Percentiles rank a stretch among this genome's conserved stretches.
Conservation (phyloP, 805 yeast species). For the Wilhelminamyces savonicus region DNA sequence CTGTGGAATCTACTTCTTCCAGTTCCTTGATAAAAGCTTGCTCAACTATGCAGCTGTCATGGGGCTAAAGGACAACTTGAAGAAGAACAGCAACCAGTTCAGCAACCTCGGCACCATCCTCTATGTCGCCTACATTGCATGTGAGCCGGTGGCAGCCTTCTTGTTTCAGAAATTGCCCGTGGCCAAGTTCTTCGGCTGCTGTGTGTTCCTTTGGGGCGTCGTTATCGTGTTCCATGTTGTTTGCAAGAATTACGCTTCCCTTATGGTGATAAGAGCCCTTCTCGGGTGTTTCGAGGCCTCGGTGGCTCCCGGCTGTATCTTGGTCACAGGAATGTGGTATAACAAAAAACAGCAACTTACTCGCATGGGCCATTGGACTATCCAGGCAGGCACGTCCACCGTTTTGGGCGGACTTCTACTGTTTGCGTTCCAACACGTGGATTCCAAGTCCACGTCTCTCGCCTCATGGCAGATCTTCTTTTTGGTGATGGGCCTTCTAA, state of each 20-base stretch:
- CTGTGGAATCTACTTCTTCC: slow-evolving; percentile 49
- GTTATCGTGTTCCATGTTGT: slow-evolving; percentile 25
- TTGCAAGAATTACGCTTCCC: slow-evolving; percentile 42
- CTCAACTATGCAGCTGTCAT: slow-evolving; percentile 58
- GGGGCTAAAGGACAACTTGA: slow-evolving; percentile 50
- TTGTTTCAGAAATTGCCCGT: slow-evolving; percentile 47
- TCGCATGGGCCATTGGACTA: slow-evolving; percentile 51
- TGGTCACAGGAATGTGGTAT: slow-evolving; percentile 60
- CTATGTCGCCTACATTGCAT: slow-evolving; percentile 47
- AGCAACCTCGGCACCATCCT: slow-evolving; percentile 49
- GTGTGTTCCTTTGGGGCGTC: slow-evolving; percentile 49
- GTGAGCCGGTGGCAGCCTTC: slow-evolving; percentile 40
- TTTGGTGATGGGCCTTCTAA: slow-evolving; percentile 48
- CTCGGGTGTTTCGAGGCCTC: slow-evolving; percentile 52
- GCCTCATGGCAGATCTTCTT: slow-evolving; percentile 60
- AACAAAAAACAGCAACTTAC: slow-evolving; percentile 45
- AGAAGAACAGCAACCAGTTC: slow-evolving; percentile 37
- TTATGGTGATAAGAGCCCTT: slow-evolving; percentile 50
- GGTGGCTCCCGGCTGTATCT: slow-evolving; percentile 50
- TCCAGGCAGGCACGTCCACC: slow-evolving; percentile 42
- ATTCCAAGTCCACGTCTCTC: slow-evolving; percentile 19
- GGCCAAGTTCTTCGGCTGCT: slow-evolving; percentile 42
- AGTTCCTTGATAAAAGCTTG: slow-evolving; percentile 54
- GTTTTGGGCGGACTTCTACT: slow-evolving; percentile 7
- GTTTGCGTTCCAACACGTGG: slow-evolving; percentile 48